Base-by-base conservation (phyloP, 805 yeast genomes). In the Komagataella mondaviorum region DNA sequence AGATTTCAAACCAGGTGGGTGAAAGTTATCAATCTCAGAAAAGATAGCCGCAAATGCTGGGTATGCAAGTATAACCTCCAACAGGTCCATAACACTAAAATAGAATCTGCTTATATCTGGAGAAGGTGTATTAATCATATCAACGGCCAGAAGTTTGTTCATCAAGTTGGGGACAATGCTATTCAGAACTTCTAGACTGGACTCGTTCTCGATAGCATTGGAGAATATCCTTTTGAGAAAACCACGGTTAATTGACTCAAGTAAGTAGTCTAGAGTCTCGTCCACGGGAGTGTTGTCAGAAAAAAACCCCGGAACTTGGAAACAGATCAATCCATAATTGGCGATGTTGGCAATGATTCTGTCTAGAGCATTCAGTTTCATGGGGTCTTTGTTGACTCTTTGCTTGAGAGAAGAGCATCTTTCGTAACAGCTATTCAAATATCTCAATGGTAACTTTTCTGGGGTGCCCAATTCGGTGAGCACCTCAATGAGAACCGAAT, bases 241-340 rank as follows among this genome's bases (percentile, higher is more conserved):
- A 52, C 74, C 81, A 17, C 54, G 55, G 45, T 56, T 55, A 6
- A 63, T 54, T 20, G 60, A 57, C 17, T 57, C 55, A 49, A 63
- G 54, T 22, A 69, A 59, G 4, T 55, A 55, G 14, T 56, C 59
- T 4, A 69, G 53, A 6, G 61, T 54, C 1, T 58, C 55, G 39
- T 64, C 62, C 17, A 74, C 55, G 48, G 57, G 49, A 20, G 72
- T 69, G 54, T 67, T 66, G 55, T 72, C 69, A 45, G 70, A 53
- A 52, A 77, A 75, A 76, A 78, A 76, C 51, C 83, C 90, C 7
- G 85, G 83, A 2, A 81, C 76, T 63, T 82, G 88, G 60, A 85
- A 81, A 20, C 82, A 65, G 20, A 85, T 81, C 24, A 82, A 68
- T 0, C 87, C 88, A 63, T 81, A 86, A 23, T 85, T 80, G 12